A percentile compares a stretch with the other conserved stretches of the same genome.
Conservation (phyloP, 2,329 filamentous ascomycete genomes). For the Aspergillus fumigatus region DNA sequence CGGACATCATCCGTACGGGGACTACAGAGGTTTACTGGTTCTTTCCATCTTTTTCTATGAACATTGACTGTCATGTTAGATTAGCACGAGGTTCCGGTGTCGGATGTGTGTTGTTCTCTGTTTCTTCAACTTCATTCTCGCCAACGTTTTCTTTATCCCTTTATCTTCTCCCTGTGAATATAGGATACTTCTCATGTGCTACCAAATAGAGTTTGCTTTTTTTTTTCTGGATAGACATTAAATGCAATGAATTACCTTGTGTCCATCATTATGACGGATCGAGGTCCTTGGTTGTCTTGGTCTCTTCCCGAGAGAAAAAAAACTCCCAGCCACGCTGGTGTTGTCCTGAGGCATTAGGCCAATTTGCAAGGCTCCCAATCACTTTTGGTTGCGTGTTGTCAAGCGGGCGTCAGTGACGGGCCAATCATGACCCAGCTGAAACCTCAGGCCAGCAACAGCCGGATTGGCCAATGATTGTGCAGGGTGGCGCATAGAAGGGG, state of each 20-base stretch:
- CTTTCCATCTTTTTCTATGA: slow-evolving; percentile 1
- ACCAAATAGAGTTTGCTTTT: slow-evolving; percentile 15
- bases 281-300: neutral
- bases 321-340: neutral
- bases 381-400: neutral
- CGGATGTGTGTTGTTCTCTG: slow-evolving; percentile 8
- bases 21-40: neutral
- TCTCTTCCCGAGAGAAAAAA: neutral
- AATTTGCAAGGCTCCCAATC: slow-evolving; percentile 1
- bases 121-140: slow-evolving; percentile 4
- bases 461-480: slow-evolving; percentile 10
- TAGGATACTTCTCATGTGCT: slow-evolving; percentile 10
- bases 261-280: neutral
- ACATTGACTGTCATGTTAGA: slow-evolving; percentile 11
- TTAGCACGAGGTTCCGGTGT: slow-evolving; percentile 19
- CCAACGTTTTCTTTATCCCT: slow-evolving; percentile 5
- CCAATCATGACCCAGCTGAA: slow-evolving; percentile 10
- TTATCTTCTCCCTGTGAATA: slow-evolving; percentile 11
- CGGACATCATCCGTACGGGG: neutral
- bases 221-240: neutral
- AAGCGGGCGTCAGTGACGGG: slow-evolving; percentile 1
- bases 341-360: neutral
- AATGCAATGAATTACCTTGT: neutral
- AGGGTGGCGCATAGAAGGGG: slow-evolving; percentile 7
- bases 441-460: neutral